phyloP scores from a whole-genome alignment of 1,139 yeast species.

The Pichia sp. region DNA sequence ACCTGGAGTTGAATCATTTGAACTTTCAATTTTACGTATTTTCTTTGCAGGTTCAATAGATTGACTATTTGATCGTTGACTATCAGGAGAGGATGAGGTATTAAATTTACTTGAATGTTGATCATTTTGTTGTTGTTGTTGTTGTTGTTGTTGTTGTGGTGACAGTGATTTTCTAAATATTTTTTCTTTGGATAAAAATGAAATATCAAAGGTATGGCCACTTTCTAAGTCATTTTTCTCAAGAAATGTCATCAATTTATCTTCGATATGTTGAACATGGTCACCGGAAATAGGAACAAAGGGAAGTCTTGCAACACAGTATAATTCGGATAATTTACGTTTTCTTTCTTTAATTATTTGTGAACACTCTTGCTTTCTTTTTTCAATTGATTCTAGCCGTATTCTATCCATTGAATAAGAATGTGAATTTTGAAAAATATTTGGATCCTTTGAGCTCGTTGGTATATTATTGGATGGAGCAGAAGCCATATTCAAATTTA shows the following conservation, averaged over 20 bases:
- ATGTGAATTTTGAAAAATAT: conserved; percentile 3
- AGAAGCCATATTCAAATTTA: neutral
- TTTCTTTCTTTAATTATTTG: conserved; percentile 35
- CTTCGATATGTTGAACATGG: conserved; percentile 33
- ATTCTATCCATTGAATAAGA: conserved; percentile 35
- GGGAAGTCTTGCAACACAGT: conserved; percentile 45
- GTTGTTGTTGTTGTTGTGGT: conserved; percentile 18
- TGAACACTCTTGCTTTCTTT: conserved; percentile 36
- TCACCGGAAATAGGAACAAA: conserved; percentile 35
- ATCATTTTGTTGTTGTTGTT: conserved; percentile 1
- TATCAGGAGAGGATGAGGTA: neutral
- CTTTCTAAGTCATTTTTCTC: conserved; percentile 40
- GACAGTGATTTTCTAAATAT: conserved; percentile 24
- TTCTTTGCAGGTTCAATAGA: conserved; percentile 8
- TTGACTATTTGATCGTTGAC: conserved; percentile 4
- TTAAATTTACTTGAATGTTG: neutral
- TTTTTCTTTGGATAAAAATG: conserved; percentile 27
- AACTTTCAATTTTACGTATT: conserved; percentile 1
- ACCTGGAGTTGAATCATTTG: neutral
- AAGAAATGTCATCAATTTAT: conserved; percentile 36
- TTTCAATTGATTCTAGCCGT: conserved; percentile 40
- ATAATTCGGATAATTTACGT: conserved; percentile 49
- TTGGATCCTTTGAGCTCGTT: neutral
- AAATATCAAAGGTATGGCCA: conserved; percentile 33
- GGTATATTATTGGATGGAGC: neutral